phyloP scores from a whole-genome alignment of 371 early-diverging fungal genomes.

The Entomophthora muscae region DNA sequence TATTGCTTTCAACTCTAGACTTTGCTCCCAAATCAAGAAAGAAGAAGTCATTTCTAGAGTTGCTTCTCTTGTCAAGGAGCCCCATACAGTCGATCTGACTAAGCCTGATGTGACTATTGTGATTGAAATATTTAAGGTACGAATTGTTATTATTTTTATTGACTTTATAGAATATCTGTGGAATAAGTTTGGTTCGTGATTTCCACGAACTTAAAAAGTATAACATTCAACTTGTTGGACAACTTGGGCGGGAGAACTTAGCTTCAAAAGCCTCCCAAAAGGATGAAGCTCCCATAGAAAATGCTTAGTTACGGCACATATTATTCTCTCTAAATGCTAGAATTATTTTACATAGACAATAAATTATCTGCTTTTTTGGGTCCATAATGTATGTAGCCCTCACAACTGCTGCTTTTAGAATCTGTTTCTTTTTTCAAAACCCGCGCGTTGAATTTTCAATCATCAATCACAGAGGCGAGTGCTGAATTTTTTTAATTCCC shows the following conservation, averaged over 20 bases:
- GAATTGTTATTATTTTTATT: constrained; percentile 4
- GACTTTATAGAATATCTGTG: constrained; percentile 34
- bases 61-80: constrained; percentile 28
- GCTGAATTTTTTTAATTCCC: too few species aligned
- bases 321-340: too few species aligned
- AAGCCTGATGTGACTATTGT: constrained; percentile 40
- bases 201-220: constrained; percentile 41
- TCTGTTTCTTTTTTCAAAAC: not conserved
- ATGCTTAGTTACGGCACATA: too few species aligned
- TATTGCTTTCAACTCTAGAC: constrained; percentile 38
- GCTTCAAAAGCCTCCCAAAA: not conserved
- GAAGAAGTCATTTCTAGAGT: constrained; percentile 30
- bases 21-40: constrained; percentile 34
- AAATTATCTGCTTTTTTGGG: too few species aligned
- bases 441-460: too few species aligned
- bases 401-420: not conserved
- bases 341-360: too few species aligned
- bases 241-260: not conserved
- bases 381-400: too few species aligned
- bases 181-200: constrained; percentile 45
- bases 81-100: constrained; percentile 40
- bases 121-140: constrained; percentile 50
- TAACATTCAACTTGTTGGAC: constrained; percentile 26
- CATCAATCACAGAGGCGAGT: too few species aligned
- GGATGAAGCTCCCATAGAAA: not conserved